Conservation (phyloP, 2,329 filamentous ascomycete species). For the Apiospora arundinis region DNA sequence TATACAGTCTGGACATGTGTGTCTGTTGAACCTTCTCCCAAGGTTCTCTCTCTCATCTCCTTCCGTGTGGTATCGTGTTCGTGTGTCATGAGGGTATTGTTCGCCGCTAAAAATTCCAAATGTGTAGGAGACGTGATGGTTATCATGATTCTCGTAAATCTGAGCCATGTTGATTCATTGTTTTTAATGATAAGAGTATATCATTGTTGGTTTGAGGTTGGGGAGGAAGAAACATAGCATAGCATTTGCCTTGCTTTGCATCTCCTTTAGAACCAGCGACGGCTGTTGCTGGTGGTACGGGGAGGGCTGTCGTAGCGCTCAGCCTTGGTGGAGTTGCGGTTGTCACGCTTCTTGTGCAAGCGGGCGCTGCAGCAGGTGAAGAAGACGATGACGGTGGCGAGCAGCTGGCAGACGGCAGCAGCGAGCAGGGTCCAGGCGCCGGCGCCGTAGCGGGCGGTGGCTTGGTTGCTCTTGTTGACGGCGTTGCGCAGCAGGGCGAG, state of each 20-base stretch:
- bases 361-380: slow-evolving; percentile 56
- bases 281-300: slow-evolving; percentile 7
- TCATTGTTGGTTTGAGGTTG: background rate
- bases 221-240: background rate
- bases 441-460: slow-evolving; percentile 52
- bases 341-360: slow-evolving; percentile 5
- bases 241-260: background rate
- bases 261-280: slow-evolving; percentile 16
- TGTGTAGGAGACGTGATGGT: background rate
- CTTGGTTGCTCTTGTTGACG: slow-evolving; percentile 50
- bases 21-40: background rate
- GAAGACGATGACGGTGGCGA: slow-evolving; percentile 61
- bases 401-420: slow-evolving; percentile 57
- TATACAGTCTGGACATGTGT: slow-evolving; percentile 4
- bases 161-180: background rate
- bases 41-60: background rate
- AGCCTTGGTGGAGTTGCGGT: background rate
- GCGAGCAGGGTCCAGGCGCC: slow-evolving; percentile 64
- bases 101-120: slow-evolving; percentile 8
- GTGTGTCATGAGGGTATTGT: slow-evolving; percentile 12
- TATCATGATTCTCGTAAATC: slow-evolving; percentile 9
- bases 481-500: slow-evolving; percentile 60
- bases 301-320: slow-evolving; percentile 4
- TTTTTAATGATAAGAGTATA: no score
- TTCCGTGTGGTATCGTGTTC: slow-evolving; percentile 6